Conservation (phyloP, 2,329 filamentous ascomycete genomes). For the Remersonia thermophila region DNA sequence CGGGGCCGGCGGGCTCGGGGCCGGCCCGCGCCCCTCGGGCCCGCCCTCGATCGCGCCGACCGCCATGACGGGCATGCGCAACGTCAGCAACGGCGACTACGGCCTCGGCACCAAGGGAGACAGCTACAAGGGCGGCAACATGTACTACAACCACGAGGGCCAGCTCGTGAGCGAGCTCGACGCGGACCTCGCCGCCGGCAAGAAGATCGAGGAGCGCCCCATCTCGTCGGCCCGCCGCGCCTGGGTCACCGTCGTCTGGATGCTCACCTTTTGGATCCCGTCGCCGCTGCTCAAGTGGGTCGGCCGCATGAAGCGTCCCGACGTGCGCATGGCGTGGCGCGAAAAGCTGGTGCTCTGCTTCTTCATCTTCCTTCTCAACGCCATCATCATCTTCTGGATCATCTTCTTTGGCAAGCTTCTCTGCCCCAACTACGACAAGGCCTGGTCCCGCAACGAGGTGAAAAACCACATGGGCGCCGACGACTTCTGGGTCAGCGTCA, state of each 20-base stretch:
- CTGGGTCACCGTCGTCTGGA: constrained; percentile 79
- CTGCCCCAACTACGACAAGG: constrained; percentile 87
- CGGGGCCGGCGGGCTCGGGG: constrained; percentile 18
- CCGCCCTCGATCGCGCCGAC: constrained; percentile 49
- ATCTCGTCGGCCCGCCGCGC: constrained; percentile 52
- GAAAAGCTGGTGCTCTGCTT: constrained; percentile 81
- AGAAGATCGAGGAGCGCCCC: constrained; percentile 59
- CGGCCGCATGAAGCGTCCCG: constrained; percentile 92
- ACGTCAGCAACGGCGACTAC: constrained; percentile 64
- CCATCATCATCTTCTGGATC: constrained; percentile 78
- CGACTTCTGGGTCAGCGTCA: constrained; percentile 80
- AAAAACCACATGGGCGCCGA: constrained; percentile 53
- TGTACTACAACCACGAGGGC: constrained; percentile 62
- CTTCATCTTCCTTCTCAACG: constrained; percentile 74
- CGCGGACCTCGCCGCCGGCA: constrained; percentile 63
- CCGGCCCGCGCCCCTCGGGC: constrained; percentile 21
- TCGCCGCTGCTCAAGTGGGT: constrained; percentile 69
- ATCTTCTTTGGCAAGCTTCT: constrained; percentile 71
- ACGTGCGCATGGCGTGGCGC: constrained; percentile 94
- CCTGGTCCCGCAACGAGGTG: constrained; percentile 64
- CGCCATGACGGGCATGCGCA: constrained; percentile 36
- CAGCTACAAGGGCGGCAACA: constrained; percentile 51
- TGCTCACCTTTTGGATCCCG: constrained; percentile 85
- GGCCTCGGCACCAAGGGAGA: constrained; percentile 82
- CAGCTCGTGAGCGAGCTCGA: constrained; percentile 60